Percentiles rank a stretch among this genome's conserved stretches.
phyloP scores from a whole-genome alignment of 1,139 yeast genomes.

The Yamadazyma jaroonii region DNA sequence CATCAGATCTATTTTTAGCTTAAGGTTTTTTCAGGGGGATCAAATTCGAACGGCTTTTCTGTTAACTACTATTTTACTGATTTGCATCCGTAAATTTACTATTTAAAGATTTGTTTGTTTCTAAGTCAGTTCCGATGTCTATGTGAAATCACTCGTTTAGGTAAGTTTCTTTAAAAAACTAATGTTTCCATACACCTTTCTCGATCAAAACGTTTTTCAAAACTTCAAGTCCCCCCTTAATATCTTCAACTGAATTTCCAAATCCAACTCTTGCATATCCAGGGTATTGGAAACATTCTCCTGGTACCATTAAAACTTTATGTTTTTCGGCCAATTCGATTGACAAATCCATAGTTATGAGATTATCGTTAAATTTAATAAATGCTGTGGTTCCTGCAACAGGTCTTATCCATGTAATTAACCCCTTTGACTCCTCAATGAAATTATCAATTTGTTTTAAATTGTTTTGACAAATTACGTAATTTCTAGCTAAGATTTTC shows the following conservation, averaged over 20 bases:
- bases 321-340: slow-evolving; percentile 32
- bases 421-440: slow-evolving; percentile 27
- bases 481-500: slow-evolving; percentile 36
- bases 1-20: too few species aligned
- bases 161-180: too few species aligned
- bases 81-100: too few species aligned
- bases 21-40: too few species aligned
- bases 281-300: slow-evolving; percentile 44
- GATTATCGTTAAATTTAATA: slow-evolving; percentile 28
- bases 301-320: slow-evolving; percentile 46
- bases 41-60: too few species aligned
- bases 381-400: slow-evolving; percentile 51
- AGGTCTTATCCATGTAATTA: slow-evolving; percentile 42
- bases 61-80: too few species aligned
- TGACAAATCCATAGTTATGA: slow-evolving; percentile 23
- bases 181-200: slow-evolving; percentile 6
- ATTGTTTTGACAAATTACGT: slow-evolving; percentile 35
- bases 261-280: slow-evolving; percentile 51
- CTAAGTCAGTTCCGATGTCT: too few species aligned
- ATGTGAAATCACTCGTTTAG: too few species aligned
- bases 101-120: too few species aligned
- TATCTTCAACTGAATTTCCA: slow-evolving; percentile 41
- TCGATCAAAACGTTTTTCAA: slow-evolving; percentile 8
- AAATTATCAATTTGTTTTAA: slow-evolving; percentile 33
- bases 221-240: slow-evolving; percentile 20